Conservation (phyloP, 1,139 yeast genomes). For the Maudiozyma humilis region DNA sequence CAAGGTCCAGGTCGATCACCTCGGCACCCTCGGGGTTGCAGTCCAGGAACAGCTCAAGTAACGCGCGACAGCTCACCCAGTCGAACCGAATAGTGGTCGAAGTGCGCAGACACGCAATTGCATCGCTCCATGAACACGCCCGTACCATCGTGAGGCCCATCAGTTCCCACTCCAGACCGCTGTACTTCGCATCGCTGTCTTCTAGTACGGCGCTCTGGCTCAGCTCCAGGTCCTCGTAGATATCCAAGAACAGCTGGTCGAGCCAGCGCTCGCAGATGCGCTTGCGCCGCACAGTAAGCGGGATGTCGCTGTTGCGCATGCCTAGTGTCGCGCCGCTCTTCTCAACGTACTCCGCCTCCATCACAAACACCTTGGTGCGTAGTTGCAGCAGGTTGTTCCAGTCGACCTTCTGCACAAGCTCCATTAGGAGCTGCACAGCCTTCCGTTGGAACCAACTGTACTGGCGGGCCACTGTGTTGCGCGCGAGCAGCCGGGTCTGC, state of each 20-base stretch:
- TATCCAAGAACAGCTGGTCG: conserved; percentile 75
- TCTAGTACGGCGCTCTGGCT: conserved; percentile 61
- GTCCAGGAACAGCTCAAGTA: conserved; percentile 31
- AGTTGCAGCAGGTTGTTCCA: conserved; percentile 81
- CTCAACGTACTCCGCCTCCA: conserved; percentile 75
- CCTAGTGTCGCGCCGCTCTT: conserved; percentile 5
- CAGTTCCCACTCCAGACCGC: conserved; percentile 90
- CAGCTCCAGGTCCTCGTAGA: conserved; percentile 82
- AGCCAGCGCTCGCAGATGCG: conserved; percentile 93
- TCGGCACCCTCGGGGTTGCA: conserved; percentile 10
- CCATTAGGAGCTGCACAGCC: conserved; percentile 54
- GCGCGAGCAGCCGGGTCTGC: conserved; percentile 58
- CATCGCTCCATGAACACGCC: conserved; percentile 71
- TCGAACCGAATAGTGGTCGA: conserved; percentile 71
- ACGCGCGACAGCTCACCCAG: conserved; percentile 38
- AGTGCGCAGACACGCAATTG: conserved; percentile 69
- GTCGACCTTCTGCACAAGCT: conserved; percentile 61
- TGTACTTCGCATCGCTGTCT: conserved; percentile 63
- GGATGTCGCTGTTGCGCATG: conserved; percentile 11
- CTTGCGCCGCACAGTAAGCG: conserved; percentile 45
- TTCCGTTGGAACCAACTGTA: conserved; percentile 68
- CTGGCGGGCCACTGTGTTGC: conserved; percentile 70
- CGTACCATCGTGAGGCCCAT: conserved; percentile 76
- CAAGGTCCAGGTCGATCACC: conserved; percentile 27
- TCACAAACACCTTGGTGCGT: conserved; percentile 81